Evolutionary conservation across 164 flowering plant species (phyloP).

Genomic region (Aristolochia fimbriata): DNA sequence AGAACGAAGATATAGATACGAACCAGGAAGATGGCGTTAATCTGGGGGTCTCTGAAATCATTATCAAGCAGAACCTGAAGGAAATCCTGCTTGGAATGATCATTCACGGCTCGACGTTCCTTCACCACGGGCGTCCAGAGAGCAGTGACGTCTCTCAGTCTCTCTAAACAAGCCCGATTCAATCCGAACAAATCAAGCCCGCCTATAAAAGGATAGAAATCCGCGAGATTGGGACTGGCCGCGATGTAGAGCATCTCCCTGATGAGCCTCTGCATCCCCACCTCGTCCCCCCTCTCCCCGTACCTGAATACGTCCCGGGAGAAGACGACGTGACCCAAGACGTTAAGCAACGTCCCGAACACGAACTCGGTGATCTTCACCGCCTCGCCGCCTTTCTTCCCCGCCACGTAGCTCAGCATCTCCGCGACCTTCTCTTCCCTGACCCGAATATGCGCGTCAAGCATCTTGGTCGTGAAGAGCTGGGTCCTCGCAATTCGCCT

Average conservation of each 20-base stretch:
- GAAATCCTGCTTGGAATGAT: conserved; percentile 14
- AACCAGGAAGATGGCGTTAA: conserved; percentile 25
- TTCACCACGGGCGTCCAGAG: conserved; percentile 22
- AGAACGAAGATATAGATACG: not conserved
- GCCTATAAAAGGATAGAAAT: conserved; percentile 22
- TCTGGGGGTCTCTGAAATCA: conserved; percentile 16
- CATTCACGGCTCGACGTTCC: conserved; percentile 18
- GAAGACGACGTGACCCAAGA: conserved; percentile 13
- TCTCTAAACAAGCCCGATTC: conserved; percentile 9
- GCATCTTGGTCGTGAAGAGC: conserved; percentile 18
- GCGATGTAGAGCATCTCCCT: conserved; percentile 9
- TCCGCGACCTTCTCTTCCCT: conserved; percentile 22
- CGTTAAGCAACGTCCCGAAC: conserved; percentile 16
- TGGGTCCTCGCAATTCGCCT: conserved; percentile 21
- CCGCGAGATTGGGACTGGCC: conserved; percentile 20
- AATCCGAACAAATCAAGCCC: conserved; percentile 21
- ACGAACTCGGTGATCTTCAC: conserved; percentile 17
- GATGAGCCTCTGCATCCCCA: conserved; percentile 10
- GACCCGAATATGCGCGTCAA: conserved; percentile 17
- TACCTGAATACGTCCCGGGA: conserved; percentile 17
- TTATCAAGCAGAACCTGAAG: conserved; percentile 18
- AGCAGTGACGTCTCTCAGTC: conserved; percentile 1
- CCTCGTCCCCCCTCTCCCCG: conserved; percentile 8
- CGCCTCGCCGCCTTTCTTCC: conserved; percentile 16
- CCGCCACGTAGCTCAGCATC: conserved; percentile 13